These are phyloP conservation scores for Geotrichum carabidarum DNA, from an alignment of 1,139 yeast species.

Conservation along the genomic window DNA sequence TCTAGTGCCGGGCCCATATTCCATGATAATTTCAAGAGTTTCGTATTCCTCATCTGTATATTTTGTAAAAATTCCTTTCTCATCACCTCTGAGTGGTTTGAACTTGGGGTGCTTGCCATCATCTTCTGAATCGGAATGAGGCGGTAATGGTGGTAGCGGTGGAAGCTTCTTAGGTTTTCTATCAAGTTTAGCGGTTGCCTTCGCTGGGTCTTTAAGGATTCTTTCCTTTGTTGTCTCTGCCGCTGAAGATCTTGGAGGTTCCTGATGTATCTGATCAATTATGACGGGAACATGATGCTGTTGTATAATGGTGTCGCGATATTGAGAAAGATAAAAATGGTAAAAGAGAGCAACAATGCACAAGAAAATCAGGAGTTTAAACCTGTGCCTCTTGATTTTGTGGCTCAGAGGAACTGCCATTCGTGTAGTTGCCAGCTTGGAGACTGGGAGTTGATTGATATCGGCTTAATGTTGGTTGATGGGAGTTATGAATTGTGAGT, in stretches of 20 bases:
- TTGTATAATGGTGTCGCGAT: too few species aligned
- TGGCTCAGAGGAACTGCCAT: constrained; percentile 9
- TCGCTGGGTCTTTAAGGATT: too few species aligned
- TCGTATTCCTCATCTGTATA: constrained; percentile 7
- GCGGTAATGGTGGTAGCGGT: too few species aligned
- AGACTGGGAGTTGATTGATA: too few species aligned
- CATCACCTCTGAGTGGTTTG: constrained; percentile 3
- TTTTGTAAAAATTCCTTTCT: neutral
- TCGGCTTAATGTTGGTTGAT: too few species aligned
- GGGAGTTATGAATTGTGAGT: too few species aligned
- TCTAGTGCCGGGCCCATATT: constrained; percentile 19
- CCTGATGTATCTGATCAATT: too few species aligned
- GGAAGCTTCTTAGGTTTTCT: neutral
- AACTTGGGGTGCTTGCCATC: constrained; percentile 1
- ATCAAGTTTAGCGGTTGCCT: too few species aligned
- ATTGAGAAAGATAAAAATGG: neutral
- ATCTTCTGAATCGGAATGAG: neutral
- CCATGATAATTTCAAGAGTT: constrained; percentile 19
- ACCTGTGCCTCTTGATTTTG: constrained; percentile 1
- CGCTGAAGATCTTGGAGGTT: too few species aligned
- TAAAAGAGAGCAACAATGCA: neutral
- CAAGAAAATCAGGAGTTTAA: constrained; percentile 5
- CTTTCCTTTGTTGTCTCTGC: too few species aligned
- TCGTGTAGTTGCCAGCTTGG: neutral
- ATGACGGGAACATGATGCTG: too few species aligned